These are phyloP conservation scores for Ophiognomonia clavigignenti-juglandacearum DNA, from an alignment of 2,329 filamentous ascomycete genomes.

Conservation along the genomic window DNA sequence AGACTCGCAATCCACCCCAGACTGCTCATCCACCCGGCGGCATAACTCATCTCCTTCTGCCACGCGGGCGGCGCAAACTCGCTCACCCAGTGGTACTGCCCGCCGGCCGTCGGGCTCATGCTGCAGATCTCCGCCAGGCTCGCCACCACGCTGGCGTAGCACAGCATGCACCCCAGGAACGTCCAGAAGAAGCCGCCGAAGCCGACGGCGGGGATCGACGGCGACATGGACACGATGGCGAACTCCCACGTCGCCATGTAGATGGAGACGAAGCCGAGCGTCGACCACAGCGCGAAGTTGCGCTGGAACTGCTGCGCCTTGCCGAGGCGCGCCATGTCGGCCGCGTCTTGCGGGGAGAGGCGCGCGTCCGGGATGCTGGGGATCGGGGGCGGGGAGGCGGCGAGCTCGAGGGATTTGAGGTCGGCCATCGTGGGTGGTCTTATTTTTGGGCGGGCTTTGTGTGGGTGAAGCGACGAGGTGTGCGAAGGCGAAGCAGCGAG, in stretches of 20 bases:
- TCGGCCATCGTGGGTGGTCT: background rate
- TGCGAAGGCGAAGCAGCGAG: background rate
- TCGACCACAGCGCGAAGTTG: constrained; percentile 17
- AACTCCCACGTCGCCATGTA: constrained; percentile 24
- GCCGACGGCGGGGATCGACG: constrained; percentile 18
- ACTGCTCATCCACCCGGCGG: constrained; percentile 13
- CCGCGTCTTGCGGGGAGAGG: constrained; percentile 2
- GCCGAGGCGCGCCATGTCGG: constrained; percentile 13
- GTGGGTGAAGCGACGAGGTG: background rate
- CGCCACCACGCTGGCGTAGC: constrained; percentile 18
- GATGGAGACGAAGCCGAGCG: constrained; percentile 21
- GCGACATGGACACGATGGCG: constrained; percentile 17
- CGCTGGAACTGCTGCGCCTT: constrained; percentile 19
- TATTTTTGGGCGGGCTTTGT: background rate
- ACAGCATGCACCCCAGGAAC: constrained; percentile 17
- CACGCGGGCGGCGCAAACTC: constrained; percentile 10
- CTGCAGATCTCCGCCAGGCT: constrained; percentile 13
- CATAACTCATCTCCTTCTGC: constrained; percentile 13
- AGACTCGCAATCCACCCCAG: constrained; percentile 14
- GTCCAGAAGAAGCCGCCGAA: constrained; percentile 22
- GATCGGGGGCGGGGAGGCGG: background rate
- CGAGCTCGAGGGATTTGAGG: background rate
- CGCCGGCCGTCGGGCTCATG: constrained; percentile 14
- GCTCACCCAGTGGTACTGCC: constrained; percentile 15
- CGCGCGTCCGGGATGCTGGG: background rate